Evolutionary conservation across 2,329 filamentous ascomycete species (phyloP).

Genomic region (Lasiodiplodia sp.): DNA sequence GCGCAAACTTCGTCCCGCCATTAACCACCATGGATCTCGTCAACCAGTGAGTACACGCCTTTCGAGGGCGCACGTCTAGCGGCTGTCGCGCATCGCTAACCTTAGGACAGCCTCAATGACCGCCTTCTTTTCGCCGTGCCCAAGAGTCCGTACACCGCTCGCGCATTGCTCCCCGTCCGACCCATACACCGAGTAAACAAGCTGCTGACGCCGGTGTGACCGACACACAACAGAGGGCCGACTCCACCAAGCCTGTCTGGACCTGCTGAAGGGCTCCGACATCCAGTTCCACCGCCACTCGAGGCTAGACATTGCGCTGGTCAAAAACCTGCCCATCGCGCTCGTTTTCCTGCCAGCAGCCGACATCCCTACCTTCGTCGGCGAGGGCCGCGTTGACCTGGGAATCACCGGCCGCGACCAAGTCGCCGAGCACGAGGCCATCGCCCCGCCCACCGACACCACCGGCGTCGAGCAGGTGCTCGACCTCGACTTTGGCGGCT

Average conservation of each 20-base stretch:
- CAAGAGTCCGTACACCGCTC: slow-evolving; percentile 75
- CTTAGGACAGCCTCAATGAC: slow-evolving; percentile 76
- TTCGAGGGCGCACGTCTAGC: slow-evolving; percentile 11
- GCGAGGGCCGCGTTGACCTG: slow-evolving; percentile 89
- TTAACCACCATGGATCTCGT: slow-evolving; percentile 47
- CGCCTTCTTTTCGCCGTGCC: slow-evolving; percentile 96
- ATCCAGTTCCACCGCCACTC: slow-evolving; percentile 96
- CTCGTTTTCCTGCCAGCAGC: slow-evolving; percentile 96
- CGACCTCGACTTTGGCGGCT: slow-evolving; percentile 88
- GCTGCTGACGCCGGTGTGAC: slow-evolving; percentile 24
- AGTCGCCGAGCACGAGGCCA: slow-evolving; percentile 86
- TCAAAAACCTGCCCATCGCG: slow-evolving; percentile 95
- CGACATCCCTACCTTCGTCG: slow-evolving; percentile 97
- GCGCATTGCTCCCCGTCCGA: slow-evolving; percentile 17
- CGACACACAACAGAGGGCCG: slow-evolving; percentile 75
- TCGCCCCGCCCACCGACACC: slow-evolving; percentile 53
- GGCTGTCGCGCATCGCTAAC: slow-evolving; percentile 43
- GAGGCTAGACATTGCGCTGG: slow-evolving; percentile 94
- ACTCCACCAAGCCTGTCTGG: slow-evolving; percentile 84
- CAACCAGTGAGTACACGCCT: slow-evolving; percentile 46
- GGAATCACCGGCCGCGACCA: slow-evolving; percentile 96
- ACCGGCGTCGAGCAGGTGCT: slow-evolving; percentile 81
- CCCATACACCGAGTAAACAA: neutral
- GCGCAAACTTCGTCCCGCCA: neutral
- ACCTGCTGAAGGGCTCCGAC: slow-evolving; percentile 91